Evolutionary conservation across 1,284 basidiomycete genomes (phyloP).

Genomic region (Butyriboletus pseudospeciosus): DNA sequence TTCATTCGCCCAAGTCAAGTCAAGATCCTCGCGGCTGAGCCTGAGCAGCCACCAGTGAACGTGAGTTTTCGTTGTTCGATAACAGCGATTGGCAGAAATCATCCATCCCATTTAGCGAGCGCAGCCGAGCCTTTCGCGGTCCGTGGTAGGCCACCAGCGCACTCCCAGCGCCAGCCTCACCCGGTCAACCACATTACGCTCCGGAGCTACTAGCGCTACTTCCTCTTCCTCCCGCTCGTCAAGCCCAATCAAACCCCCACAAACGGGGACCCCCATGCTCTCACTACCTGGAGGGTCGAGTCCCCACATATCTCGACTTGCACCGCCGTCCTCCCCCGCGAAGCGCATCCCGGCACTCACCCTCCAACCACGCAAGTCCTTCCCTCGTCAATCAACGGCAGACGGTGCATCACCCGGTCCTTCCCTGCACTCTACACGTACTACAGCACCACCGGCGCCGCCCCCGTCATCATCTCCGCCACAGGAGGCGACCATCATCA

Average conservation of each 20-base stretch:
- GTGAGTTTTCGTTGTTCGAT: constrained; percentile 17
- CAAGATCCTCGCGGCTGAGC: constrained; percentile 50
- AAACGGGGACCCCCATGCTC: constrained; percentile 14
- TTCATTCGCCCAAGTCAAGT: constrained; percentile 91
- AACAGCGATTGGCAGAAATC: neutral
- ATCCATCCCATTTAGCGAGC: constrained; percentile 14
- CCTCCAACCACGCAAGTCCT: constrained; percentile 31
- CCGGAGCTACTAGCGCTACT: constrained; percentile 21
- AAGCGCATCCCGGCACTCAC: constrained; percentile 40
- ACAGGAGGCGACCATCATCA: constrained; percentile 8
- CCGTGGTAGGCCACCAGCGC: constrained; percentile 37
- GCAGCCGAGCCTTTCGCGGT: constrained; percentile 18
- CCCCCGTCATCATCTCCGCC: constrained; percentile 18
- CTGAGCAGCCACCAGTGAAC: constrained; percentile 36
- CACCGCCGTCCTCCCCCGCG: constrained; percentile 37
- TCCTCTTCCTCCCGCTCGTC: constrained; percentile 40
- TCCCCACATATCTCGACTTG: constrained; percentile 25
- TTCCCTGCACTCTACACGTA: constrained; percentile 18
- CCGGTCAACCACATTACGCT: constrained; percentile 37
- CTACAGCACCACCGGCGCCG: neutral
- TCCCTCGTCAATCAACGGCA: constrained; percentile 31
- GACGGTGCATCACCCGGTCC: constrained; percentile 25
- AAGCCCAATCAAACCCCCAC: constrained; percentile 38
- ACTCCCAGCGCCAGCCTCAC: constrained; percentile 37
- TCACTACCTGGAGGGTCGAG: constrained; percentile 22